These are phyloP conservation scores for Macaranga tanarius DNA, from an alignment of 441 rosid genomes.

Conservation along the genomic window DNA sequence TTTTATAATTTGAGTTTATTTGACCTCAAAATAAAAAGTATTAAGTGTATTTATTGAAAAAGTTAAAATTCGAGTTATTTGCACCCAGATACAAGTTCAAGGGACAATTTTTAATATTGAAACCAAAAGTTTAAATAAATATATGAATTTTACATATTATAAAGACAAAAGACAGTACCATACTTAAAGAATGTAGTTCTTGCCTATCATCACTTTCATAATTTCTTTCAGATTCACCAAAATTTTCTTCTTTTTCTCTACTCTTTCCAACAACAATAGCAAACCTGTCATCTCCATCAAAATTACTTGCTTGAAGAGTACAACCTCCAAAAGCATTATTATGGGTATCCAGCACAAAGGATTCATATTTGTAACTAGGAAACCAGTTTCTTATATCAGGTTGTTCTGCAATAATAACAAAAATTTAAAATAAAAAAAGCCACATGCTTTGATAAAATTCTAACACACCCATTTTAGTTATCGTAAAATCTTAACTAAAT, in stretches of 20 bases:
- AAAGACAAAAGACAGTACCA: slow-evolving; percentile 22
- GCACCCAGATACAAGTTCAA: too few relatives aligned
- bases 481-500: neutral
- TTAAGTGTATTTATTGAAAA: too few relatives aligned
- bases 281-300: slow-evolving; percentile 11
- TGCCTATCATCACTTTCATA: neutral
- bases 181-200: slow-evolving; percentile 10
- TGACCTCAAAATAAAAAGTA: too few relatives aligned
- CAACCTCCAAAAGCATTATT: slow-evolving; percentile 26
- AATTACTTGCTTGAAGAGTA: slow-evolving; percentile 20
- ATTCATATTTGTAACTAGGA: slow-evolving; percentile 43
- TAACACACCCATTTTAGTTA: neutral
- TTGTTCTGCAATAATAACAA: slow-evolving; percentile 38
- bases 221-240: slow-evolving; percentile 16
- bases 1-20: too few relatives aligned
- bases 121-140: too few relatives aligned
- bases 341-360: slow-evolving; percentile 38
- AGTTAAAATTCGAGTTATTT: too few relatives aligned
- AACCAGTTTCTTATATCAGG: slow-evolving; percentile 57
- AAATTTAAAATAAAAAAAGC: slow-evolving; percentile 8
- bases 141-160: too few relatives aligned
- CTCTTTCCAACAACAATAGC: slow-evolving; percentile 10
- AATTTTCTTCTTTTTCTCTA: slow-evolving; percentile 18
- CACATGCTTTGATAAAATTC: neutral
- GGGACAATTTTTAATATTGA: too few relatives aligned